phyloP scores from a whole-genome alignment of 1,139 yeast species.

The Lodderomyces oxycetoniae region DNA sequence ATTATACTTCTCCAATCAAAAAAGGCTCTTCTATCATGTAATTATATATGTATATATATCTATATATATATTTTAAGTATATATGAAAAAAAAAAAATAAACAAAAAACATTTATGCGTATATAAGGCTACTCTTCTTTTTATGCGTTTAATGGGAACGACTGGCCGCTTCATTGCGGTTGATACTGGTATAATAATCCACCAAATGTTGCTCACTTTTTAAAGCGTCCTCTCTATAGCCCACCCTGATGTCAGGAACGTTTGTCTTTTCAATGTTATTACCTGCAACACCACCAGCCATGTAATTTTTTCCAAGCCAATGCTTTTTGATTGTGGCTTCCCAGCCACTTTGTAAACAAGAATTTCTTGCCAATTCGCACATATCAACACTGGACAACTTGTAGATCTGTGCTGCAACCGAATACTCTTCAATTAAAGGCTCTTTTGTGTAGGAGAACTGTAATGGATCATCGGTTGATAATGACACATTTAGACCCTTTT shows the following conservation, averaged over 20 bases:
- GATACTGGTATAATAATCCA: slow-evolving; percentile 47
- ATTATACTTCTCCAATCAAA: not conserved
- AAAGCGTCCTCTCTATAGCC: slow-evolving; percentile 80
- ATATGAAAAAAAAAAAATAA: too few species aligned
- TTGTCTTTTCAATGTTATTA: slow-evolving; percentile 87
- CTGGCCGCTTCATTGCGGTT: not conserved
- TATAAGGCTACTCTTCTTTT: not conserved
- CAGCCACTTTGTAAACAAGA: slow-evolving; percentile 92
- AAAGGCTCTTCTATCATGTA: not conserved
- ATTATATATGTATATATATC: not conserved
- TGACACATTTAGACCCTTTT: slow-evolving; percentile 89
- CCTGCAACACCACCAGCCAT: slow-evolving; percentile 63
- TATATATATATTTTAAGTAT: not conserved
- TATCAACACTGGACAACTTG: slow-evolving; percentile 87
- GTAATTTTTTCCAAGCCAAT: slow-evolving; percentile 85
- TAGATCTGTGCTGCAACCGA: slow-evolving; percentile 97
- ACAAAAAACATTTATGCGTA: slow-evolving; percentile 1
- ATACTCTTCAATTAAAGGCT: slow-evolving; percentile 96
- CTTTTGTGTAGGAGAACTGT: slow-evolving; percentile 93
- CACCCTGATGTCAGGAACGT: slow-evolving; percentile 85
- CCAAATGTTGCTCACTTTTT: slow-evolving; percentile 67
- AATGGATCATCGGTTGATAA: slow-evolving; percentile 70
- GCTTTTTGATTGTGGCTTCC: slow-evolving; percentile 77
- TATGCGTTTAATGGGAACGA: not conserved
- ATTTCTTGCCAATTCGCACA: slow-evolving; percentile 88